phyloP scores from a whole-genome alignment of 768 basidiomycete genomes.

The Hemileccinum impolitum region DNA sequence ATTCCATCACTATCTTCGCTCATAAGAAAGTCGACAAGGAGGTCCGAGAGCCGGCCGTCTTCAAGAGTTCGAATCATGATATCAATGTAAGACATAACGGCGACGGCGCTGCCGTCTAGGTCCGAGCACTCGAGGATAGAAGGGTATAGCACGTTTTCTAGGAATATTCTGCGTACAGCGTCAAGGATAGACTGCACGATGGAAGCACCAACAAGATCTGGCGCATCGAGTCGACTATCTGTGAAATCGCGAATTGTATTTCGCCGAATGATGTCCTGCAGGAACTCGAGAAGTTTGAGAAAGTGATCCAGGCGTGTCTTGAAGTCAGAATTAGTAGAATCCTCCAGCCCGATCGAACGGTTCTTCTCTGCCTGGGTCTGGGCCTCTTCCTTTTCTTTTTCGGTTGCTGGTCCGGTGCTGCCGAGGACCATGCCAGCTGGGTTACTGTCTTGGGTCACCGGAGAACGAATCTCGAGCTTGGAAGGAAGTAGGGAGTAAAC shows the following conservation, averaged over 20 bases:
- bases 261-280: constrained; percentile 82
- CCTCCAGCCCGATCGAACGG: constrained; percentile 67
- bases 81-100: constrained; percentile 94
- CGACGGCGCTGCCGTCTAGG: constrained; percentile 90
- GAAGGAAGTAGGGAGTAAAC: constrained; percentile 89
- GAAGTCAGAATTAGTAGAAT: constrained; percentile 73
- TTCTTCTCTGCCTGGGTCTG: constrained; percentile 49
- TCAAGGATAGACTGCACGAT: constrained; percentile 83
- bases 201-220: constrained; percentile 68
- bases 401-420: constrained; percentile 49
- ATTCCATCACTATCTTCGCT: constrained; percentile 81
- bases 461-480: constrained; percentile 70
- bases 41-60: constrained; percentile 62
- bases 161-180: constrained; percentile 79
- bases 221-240: constrained; percentile 46
- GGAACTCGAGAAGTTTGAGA: constrained; percentile 85
- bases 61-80: constrained; percentile 77
- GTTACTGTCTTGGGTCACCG: constrained; percentile 36
- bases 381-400: constrained; percentile 56
- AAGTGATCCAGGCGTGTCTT: constrained; percentile 81
- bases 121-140: constrained; percentile 92
- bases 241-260: constrained; percentile 43
- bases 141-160: constrained; percentile 91
- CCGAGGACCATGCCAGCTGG: constrained; percentile 72
- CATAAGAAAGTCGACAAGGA: constrained; percentile 75